Percentiles rank a stretch among this genome's conserved stretches.
These are phyloP conservation scores for Microstroma glucosiphilum DNA, from an alignment of 1,284 basidiomycete species.

Conservation along the genomic window DNA sequence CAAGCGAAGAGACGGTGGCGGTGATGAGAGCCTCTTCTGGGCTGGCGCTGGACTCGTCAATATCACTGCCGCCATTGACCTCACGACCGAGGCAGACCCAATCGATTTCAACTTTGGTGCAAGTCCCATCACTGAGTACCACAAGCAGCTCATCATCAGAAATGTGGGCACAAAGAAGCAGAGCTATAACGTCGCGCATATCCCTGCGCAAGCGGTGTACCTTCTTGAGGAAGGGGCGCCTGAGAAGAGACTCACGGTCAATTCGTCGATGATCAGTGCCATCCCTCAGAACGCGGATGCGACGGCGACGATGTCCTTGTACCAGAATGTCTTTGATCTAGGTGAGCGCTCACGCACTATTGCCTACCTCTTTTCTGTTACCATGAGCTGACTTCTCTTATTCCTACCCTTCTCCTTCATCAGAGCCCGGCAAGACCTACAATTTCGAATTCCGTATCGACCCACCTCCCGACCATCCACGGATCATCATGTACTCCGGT, in stretches of 20 bases:
- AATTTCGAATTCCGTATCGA: background rate
- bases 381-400: too few relatives aligned
- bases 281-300: background rate
- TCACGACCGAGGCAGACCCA: background rate
- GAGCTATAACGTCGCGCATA: background rate
- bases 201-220: background rate
- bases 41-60: background rate
- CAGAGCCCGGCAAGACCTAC: too few relatives aligned
- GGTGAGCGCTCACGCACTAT: background rate
- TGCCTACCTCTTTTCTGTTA: too few relatives aligned
- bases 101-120: background rate
- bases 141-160: background rate
- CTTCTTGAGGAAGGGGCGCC: background rate
- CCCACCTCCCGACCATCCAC: background rate
- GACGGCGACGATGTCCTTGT: background rate
- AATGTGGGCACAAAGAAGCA: background rate
- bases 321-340: background rate
- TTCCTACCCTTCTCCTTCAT: too few relatives aligned
- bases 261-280: background rate
- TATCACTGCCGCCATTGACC: background rate
- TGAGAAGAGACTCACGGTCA: background rate
- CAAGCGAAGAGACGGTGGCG: too few relatives aligned
- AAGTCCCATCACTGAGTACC: background rate
- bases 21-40: too few relatives aligned
- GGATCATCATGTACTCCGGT: background rate